Evolutionary conservation across 176 grass and related monocot genomes (phyloP).

Genomic region (Aegilops tauschii): DNA sequence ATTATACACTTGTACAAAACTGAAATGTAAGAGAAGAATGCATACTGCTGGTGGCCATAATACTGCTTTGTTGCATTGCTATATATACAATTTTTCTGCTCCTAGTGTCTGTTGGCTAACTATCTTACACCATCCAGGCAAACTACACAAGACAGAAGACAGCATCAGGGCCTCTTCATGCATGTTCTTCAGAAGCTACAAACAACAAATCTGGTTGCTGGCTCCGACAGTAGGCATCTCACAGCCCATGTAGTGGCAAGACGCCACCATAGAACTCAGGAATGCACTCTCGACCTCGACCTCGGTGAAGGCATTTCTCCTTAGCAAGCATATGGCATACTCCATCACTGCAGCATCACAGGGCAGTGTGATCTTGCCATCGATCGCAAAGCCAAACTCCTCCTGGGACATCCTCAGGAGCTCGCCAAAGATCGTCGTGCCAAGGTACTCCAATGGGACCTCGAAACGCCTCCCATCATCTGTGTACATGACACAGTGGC

Average conservation of each 20-base stretch:
- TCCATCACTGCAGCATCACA: constrained; percentile 52
- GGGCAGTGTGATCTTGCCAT: constrained; percentile 45
- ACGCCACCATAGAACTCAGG: constrained; percentile 32
- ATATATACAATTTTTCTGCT: neutral
- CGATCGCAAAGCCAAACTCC: constrained; percentile 34
- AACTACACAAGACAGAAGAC: neutral
- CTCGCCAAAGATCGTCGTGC: constrained; percentile 22
- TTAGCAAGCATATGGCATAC: constrained; percentile 45
- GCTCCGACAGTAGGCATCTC: neutral
- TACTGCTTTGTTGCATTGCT: neutral
- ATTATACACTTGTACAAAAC: neutral
- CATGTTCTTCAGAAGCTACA: constrained; percentile 17
- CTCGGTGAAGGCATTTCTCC: constrained; percentile 25
- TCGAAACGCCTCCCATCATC: constrained; percentile 36
- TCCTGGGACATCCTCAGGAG: constrained; percentile 52
- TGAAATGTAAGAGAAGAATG: neutral
- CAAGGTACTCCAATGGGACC: constrained; percentile 48
- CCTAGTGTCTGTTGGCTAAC: neutral
- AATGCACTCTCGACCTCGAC: constrained; percentile 37
- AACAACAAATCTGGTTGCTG: constrained; percentile 3
- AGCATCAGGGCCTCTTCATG: neutral
- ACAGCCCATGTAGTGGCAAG: neutral
- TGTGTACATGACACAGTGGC: constrained; percentile 44
- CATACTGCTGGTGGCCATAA: neutral
- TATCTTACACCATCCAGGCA: neutral